Base-by-base conservation (phyloP, 1,139 yeast species). In the Nakaseomyces kungkrabaensis region DNA sequence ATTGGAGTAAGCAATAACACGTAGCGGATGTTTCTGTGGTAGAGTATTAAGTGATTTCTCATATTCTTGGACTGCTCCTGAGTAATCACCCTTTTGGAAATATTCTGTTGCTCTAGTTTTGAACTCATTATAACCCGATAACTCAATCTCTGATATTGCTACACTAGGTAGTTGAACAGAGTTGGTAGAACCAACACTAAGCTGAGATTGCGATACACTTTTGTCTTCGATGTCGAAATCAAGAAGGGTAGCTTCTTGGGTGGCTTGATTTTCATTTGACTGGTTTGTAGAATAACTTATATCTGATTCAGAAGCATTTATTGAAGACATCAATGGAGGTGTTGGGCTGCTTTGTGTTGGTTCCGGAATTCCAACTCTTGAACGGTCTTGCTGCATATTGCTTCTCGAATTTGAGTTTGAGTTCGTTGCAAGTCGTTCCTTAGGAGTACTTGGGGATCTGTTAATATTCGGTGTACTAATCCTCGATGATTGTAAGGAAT, bases 71-170 rank as follows among this genome's bases (percentile, higher is more conserved):
- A 79, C 72, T 0, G 98, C 92, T 6, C 72, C 67, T 6, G 80
- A 66, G 64, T 85, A 94, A 64, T 92, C 92, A n/a, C 99, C 98
- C 13, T 79, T 75, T 51, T 77, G 77, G 69, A 81, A 92, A 0
- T 81, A 75, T 32, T 73, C 74, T 3, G 79, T 70, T 4, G 89
- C 97, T 34, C 75, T 73, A 17, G 70, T 69, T 53, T 86, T 79
- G 25, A 77, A 72, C n/a, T 77, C 77, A 4, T 73, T 72, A 60
- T 57, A 58, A 9, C 67, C 61, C 4, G 65, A 61, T 17, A 62
- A 47, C 56, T 67, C 70, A 13, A 66, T 54, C 3, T 53, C 45
- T 1, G 67, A 57, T 3, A 66, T 57, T 8, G 59, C 56, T 3
- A 56, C 46, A 4, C 36, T 32, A 3, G 51, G 47, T 4, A 53